Conservation (phyloP, 352 stramenopile genomes). For the Phytophthora syringae region DNA sequence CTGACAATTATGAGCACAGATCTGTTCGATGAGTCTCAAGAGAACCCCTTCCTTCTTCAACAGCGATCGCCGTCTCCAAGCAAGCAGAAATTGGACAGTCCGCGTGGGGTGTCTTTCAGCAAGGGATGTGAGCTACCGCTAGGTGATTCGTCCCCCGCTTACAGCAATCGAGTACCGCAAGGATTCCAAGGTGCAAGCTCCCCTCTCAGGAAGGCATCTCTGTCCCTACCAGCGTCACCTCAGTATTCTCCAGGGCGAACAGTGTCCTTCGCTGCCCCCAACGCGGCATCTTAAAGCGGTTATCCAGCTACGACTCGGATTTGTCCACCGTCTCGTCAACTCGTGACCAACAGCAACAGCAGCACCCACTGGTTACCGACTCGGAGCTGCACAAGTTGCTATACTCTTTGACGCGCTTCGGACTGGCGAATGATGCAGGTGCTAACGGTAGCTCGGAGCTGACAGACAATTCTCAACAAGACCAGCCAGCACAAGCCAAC, state of each 20-base stretch:
- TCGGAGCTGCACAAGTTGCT: constrained; percentile 71
- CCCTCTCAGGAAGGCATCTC: constrained; percentile 6
- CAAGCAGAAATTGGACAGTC: constrained; percentile 15
- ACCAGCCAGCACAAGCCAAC: constrained; percentile 13
- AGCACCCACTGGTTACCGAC: constrained; percentile 29
- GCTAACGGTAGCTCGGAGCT: background rate
- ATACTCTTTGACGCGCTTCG: constrained; percentile 65
- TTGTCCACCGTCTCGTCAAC: constrained; percentile 43
- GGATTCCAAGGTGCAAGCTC: background rate
- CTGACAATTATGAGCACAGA: constrained; percentile 74
- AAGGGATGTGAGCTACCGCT: constrained; percentile 46
- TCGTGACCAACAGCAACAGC: constrained; percentile 33
- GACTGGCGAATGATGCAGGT: constrained; percentile 38
- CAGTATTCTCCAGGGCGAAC: constrained; percentile 32
- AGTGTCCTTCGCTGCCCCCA: constrained; percentile 45
- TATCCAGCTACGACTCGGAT: constrained; percentile 50
- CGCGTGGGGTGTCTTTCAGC: constrained; percentile 12
- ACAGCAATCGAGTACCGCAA: constrained; percentile 10
- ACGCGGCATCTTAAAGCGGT: constrained; percentile 54
- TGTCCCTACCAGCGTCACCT: constrained; percentile 7
- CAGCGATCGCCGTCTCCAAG: constrained; percentile 21
- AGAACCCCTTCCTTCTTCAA: constrained; percentile 71
- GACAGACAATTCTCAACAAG: background rate
- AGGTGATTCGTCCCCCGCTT: constrained; percentile 29
- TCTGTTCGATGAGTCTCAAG: constrained; percentile 74